phyloP scores from a whole-genome alignment of 768 basidiomycete genomes.

The Collybia nuda region DNA sequence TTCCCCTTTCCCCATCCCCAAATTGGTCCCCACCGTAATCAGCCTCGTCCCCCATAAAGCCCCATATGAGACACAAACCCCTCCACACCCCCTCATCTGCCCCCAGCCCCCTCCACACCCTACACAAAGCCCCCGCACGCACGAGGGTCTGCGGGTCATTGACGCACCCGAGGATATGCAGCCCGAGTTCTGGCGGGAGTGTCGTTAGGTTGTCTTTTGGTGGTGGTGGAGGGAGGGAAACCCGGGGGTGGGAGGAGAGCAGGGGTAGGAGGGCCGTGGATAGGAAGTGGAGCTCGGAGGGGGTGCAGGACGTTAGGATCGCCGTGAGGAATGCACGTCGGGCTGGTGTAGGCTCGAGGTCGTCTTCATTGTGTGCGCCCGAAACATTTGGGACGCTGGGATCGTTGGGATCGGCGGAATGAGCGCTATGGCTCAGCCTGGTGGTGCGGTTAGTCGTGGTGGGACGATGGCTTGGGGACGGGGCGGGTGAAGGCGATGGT shows the following conservation, averaged over 20 bases:
- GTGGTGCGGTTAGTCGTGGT: too few relatives aligned
- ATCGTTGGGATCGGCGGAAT: too few relatives aligned
- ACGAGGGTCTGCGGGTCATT: constrained; percentile 73
- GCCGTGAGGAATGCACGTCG: constrained; percentile 8
- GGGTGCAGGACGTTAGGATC: constrained; percentile 10
- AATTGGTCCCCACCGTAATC: constrained; percentile 29
- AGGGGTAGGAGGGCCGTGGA: constrained; percentile 63
- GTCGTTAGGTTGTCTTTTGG: constrained; percentile 18
- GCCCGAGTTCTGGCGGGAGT: constrained; percentile 59
- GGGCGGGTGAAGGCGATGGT: constrained; percentile 5
- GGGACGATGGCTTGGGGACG: not conserved
- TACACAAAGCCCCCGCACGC: constrained; percentile 68
- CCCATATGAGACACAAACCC: constrained; percentile 61
- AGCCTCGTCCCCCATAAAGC: constrained; percentile 30
- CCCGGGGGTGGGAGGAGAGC: constrained; percentile 50
- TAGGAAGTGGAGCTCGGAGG: constrained; percentile 59
- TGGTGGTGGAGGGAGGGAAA: constrained; percentile 21
- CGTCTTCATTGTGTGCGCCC: too few relatives aligned
- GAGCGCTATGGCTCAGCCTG: too few relatives aligned
- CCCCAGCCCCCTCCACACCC: constrained; percentile 67
- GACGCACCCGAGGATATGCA: constrained; percentile 76
- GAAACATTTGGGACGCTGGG: too few relatives aligned
- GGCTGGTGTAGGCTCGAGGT: not conserved
- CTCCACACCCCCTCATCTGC: constrained; percentile 83
- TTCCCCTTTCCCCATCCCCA: constrained; percentile 29